Evolutionary conservation across 73 alveolate genomes (phyloP), one percentile per base, ranked within the genome.

Genomic region (Stentor roeselii): DNA sequence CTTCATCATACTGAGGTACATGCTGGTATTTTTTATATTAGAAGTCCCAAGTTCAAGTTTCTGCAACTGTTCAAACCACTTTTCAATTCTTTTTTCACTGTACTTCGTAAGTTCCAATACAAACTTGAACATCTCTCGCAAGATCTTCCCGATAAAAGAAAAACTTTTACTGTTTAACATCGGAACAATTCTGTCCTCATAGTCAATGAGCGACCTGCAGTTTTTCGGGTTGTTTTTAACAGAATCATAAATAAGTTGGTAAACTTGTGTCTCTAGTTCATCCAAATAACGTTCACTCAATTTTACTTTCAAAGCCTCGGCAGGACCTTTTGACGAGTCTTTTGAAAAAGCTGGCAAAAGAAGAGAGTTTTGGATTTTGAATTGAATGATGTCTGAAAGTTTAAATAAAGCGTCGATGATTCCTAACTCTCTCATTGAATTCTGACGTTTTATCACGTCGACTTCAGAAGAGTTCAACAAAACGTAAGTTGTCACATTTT

Each of bases 191-290:
- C 37, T 21, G 34, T 67, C 41, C 80, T 67, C 80, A 2, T 67
- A 67, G 11, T 67, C 34, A 67, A 21, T 32, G 34, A 67, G 37
- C 1, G 21, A 27, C 34, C 34, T 21, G 2, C 50, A 67, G 34
- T 67, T 67, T 2, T 32, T 67, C 37, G 80, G 37, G 37, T 67
- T 67, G 2, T 32, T 32, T 67, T 67, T 67, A 67, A 67, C 37
- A 67, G 80, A 67, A 21, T 67, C 80, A 67, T 67, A 67, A 67
- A 67, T 40, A 67, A 67, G 80, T 67, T 32, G 21, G 41, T 67
- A 67, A 0, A 67, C 14, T 30, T 32, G 42, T 21, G 15, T 34
- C 34, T 67, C 41, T 67, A 67, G 27, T 27, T n/a, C 42, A 0
- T 14, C 14, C 37, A 67, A 32, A 67, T 67, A 67, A 67, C 21